Conservation (phyloP, 805 yeast genomes). For the Saccharomyces kudriavzevii region DNA sequence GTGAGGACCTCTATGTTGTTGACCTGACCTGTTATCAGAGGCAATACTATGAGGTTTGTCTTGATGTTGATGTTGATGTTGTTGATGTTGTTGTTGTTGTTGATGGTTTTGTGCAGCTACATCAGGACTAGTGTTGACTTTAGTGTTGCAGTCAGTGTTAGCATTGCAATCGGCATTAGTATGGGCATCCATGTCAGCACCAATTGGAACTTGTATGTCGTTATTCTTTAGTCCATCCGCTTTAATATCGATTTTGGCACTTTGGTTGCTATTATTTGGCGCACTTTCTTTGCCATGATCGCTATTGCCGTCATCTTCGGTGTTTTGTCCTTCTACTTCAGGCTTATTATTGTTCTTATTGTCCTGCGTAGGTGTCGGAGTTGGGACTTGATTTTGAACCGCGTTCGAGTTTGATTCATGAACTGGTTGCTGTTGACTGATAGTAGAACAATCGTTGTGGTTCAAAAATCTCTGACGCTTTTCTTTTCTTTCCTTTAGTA, state of each 20-base stretch:
- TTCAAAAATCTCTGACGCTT: conserved; percentile 11
- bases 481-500: conserved; percentile 41
- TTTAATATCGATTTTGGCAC: background rate
- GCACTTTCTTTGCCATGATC: conserved; percentile 2
- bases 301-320: background rate
- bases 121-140: background rate
- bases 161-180: background rate
- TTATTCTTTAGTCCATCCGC: background rate
- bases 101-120: conserved; percentile 4
- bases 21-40: conserved; percentile 6
- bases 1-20: conserved; percentile 14
- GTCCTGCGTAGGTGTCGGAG: background rate
- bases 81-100: conserved; percentile 9
- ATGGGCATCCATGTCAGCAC: conserved; percentile 1
- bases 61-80: conserved; percentile 5
- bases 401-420: background rate
- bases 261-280: background rate
- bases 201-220: background rate
- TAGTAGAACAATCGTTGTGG: conserved; percentile 5
- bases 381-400: conserved; percentile 1
- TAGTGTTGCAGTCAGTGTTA: background rate
- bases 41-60: conserved; percentile 3
- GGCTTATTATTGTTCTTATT: background rate
- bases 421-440: background rate
- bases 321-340: background rate